phyloP scores from a whole-genome alignment of 129 eudicot genomes.

The Rutidosis leptorrhynchoides region DNA sequence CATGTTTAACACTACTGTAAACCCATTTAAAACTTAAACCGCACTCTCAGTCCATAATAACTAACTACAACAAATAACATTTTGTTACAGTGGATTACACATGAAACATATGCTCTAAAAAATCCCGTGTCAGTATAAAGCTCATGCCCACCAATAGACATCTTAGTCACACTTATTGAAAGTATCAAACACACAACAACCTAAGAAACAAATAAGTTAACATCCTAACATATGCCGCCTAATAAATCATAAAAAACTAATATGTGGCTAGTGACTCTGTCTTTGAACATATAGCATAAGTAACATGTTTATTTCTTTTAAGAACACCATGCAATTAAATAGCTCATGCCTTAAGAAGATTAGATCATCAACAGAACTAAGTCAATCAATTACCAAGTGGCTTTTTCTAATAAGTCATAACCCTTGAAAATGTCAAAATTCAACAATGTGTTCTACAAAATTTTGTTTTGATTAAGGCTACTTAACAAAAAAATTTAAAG shows the following conservation, averaged over 20 bases:
- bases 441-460: not conserved
- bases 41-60: too few relatives aligned
- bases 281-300: not conserved
- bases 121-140: not conserved
- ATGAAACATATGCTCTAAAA: not conserved
- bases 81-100: not conserved
- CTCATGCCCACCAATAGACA: not conserved
- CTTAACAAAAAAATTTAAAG: too few relatives aligned
- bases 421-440: not conserved
- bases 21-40: too few relatives aligned
- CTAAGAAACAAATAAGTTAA: not conserved
- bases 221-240: not conserved
- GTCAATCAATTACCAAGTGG: not conserved
- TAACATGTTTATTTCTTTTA: not conserved
- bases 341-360: not conserved
- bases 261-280: not conserved
- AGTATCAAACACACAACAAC: not conserved
- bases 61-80: too few relatives aligned
- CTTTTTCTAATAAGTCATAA: not conserved
- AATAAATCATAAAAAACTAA: not conserved
- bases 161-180: not conserved
- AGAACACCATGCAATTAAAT: not conserved
- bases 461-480: too few relatives aligned
- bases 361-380: too few relatives aligned
- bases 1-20: too few relatives aligned